phyloP scores from a whole-genome alignment of 495 filamentous ascomycete species.

The Podospora conica region DNA sequence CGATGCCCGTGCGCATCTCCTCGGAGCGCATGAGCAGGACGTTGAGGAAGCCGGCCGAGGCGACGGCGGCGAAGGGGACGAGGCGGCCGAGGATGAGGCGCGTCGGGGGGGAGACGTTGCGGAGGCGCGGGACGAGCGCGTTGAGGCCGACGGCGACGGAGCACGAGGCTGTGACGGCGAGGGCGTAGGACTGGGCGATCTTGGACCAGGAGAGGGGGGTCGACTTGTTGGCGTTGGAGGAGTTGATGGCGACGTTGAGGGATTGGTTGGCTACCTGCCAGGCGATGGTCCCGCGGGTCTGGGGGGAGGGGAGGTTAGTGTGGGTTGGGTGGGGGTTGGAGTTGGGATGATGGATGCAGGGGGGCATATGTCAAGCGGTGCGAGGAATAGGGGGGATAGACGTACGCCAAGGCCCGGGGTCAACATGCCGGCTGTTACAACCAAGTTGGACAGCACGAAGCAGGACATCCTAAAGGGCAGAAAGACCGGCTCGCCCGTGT shows the following conservation, averaged over 20 bases:
- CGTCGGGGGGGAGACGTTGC: constrained; percentile 63
- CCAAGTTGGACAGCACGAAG: constrained; percentile 87
- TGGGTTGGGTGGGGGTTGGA: background rate
- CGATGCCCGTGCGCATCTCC: constrained; percentile 88
- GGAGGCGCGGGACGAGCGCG: constrained; percentile 77
- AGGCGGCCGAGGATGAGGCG: constrained; percentile 70
- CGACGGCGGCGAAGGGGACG: constrained; percentile 93
- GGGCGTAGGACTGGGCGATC: constrained; percentile 80
- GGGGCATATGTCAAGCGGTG: background rate
- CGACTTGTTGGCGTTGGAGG: constrained; percentile 94
- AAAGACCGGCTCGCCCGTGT: constrained; percentile 87
- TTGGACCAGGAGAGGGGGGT: constrained; percentile 73
- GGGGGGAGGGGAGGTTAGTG: constrained; percentile 10
- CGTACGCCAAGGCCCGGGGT: constrained; percentile 70
- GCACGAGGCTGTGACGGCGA: constrained; percentile 89
- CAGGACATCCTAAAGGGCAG: constrained; percentile 96
- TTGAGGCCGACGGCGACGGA: constrained; percentile 92
- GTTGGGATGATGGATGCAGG: background rate
- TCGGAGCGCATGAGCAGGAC: constrained; percentile 97
- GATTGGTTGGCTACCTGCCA: constrained; percentile 98
- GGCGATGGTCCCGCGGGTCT: constrained; percentile 81
- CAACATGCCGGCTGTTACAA: constrained; percentile 98
- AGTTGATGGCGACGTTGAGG: constrained; percentile 96
- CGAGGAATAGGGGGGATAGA: constrained; percentile 14
- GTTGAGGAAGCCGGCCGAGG: constrained; percentile 82